These are phyloP conservation scores for Candida frijolesensis DNA, from an alignment of 1,139 yeast genomes.

Conservation along the genomic window DNA sequence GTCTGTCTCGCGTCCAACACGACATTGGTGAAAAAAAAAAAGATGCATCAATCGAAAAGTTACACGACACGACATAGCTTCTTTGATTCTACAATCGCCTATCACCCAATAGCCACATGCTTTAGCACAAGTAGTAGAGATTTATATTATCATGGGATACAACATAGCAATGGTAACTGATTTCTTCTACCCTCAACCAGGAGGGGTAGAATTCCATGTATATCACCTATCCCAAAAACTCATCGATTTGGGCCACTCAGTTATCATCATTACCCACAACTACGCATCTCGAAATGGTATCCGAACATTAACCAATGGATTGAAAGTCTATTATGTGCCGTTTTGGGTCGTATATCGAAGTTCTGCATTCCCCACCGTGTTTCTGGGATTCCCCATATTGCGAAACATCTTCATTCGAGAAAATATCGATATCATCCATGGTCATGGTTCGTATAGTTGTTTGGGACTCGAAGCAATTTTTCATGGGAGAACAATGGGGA, in stretches of 20 bases:
- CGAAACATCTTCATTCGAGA: conserved; percentile 87
- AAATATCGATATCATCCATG: conserved; percentile 84
- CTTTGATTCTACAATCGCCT: no score
- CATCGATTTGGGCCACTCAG: conserved; percentile 85
- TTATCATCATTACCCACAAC: conserved; percentile 86
- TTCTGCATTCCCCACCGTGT: conserved; percentile 86
- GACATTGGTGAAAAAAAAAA: no score
- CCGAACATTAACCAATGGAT: conserved; percentile 81
- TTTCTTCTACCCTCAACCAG: conserved; percentile 97
- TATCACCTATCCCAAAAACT: conserved; percentile 79
- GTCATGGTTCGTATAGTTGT: conserved; percentile 89
- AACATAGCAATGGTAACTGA: conserved; percentile 86
- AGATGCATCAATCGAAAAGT: no score
- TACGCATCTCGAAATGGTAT: conserved; percentile 84
- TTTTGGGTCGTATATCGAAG: conserved; percentile 77
- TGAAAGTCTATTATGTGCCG: conserved; percentile 92
- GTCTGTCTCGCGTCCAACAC: no score
- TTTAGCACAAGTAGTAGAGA: no score
- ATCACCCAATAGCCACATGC: no score
- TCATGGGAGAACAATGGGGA: conserved; percentile 92
- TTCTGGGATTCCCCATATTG: conserved; percentile 81
- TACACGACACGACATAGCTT: no score
- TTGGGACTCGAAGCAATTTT: conserved; percentile 87
- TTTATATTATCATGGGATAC: conserved; percentile 23
- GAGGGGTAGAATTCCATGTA: conserved; percentile 96